Conservation (phyloP, 2,329 filamentous ascomycete genomes). For the Calonectria fujianensis region DNA sequence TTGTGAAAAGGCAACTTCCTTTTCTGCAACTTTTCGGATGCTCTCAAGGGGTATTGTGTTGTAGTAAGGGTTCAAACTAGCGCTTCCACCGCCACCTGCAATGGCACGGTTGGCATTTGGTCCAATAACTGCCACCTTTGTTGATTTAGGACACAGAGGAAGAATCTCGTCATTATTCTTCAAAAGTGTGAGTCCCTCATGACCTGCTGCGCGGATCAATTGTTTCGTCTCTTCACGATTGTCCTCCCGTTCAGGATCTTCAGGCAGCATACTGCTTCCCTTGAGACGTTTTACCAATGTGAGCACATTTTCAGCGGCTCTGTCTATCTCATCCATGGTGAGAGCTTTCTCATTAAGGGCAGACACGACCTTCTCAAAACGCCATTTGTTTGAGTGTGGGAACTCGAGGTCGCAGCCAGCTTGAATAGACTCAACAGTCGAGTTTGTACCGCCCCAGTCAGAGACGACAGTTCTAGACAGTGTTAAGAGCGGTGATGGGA, state of each 20-base stretch:
- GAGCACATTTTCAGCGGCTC: conserved; percentile 76
- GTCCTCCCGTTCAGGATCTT: conserved; percentile 75
- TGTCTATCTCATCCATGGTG: conserved; percentile 70
- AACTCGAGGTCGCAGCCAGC: conserved; percentile 76
- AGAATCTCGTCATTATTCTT: conserved; percentile 78
- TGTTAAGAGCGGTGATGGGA: conserved; percentile 34
- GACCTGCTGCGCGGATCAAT: conserved; percentile 77
- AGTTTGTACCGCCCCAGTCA: conserved; percentile 76
- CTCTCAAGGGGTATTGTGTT: conserved; percentile 77
- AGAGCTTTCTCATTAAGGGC: conserved; percentile 71
- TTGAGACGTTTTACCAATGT: conserved; percentile 77
- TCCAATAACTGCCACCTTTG: conserved; percentile 79
- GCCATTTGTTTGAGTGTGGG: conserved; percentile 73
- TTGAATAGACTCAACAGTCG: conserved; percentile 72
- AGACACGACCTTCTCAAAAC: conserved; percentile 73
- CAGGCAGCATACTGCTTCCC: conserved; percentile 74
- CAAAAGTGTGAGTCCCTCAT: conserved; percentile 77
- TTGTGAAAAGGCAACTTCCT: conserved; percentile 74
- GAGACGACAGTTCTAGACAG: conserved; percentile 71
- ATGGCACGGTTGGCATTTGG: conserved; percentile 81
- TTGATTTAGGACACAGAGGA: conserved; percentile 72
- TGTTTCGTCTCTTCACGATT: conserved; percentile 74
- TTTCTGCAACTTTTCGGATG: conserved; percentile 72
- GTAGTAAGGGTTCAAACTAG: conserved; percentile 81
- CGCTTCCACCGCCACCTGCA: conserved; percentile 80